A percentile compares a stretch with the other conserved stretches of the same genome.
phyloP scores from a whole-genome alignment of 108 stramenopile genomes.

The Pseudonitzschia multiseries region DNA sequence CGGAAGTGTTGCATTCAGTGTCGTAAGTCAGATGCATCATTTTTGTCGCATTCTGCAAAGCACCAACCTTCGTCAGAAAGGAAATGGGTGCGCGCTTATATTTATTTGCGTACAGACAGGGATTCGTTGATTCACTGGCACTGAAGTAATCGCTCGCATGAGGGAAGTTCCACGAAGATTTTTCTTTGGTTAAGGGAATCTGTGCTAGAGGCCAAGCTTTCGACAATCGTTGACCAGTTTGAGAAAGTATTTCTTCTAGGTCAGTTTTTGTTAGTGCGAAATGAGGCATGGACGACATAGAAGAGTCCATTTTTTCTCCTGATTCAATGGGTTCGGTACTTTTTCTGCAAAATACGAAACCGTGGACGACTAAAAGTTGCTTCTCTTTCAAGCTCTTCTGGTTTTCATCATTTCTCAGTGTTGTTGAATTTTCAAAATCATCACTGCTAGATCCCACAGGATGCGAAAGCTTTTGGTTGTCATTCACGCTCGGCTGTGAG shows the following conservation, averaged over 20 bases:
- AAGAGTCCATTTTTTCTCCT: not conserved
- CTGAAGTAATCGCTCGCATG: constrained; percentile 20
- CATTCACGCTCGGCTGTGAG: too few relatives aligned
- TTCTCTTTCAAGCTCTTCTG: constrained; percentile 6
- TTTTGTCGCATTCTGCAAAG: not conserved
- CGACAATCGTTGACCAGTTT: constrained; percentile 3
- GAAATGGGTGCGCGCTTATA: constrained; percentile 36
- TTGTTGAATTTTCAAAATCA: not conserved
- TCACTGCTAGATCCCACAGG: not conserved
- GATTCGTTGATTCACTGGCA: constrained; percentile 28
- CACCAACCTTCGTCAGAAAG: constrained; percentile 13
- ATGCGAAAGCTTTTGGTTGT: too few relatives aligned
- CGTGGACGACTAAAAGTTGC: constrained; percentile 35
- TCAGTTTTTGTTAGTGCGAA: not conserved
- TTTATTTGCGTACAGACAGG: constrained; percentile 37
- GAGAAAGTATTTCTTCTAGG: not conserved
- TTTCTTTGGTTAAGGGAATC: constrained; percentile 21
- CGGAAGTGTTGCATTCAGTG: constrained; percentile 20
- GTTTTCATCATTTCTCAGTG: not conserved
- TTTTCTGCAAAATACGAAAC: constrained; percentile 29
- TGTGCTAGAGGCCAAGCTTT: constrained; percentile 52
- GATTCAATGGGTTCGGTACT: constrained; percentile 5
- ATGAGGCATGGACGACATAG: not conserved
- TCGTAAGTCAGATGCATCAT: constrained; percentile 34
- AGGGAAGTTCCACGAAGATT: constrained; percentile 10